Evolutionary conservation across 1,284 basidiomycete genomes (phyloP).

Genomic region (Cutaneotrichosporon dermatis): DNA sequence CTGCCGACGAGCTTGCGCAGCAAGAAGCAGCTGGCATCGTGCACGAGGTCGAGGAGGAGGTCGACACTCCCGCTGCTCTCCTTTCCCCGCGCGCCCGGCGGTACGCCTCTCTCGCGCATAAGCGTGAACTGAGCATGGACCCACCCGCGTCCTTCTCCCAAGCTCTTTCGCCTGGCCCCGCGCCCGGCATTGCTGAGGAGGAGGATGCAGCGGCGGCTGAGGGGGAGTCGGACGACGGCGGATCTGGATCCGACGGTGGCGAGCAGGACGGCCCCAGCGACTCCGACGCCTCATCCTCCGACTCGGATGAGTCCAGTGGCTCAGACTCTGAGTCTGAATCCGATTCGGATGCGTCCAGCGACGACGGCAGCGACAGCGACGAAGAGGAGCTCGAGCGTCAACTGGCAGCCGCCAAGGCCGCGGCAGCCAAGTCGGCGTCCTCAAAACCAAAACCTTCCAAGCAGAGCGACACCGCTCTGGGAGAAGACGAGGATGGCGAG

Average conservation of each 20-base stretch:
- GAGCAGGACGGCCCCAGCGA: not conserved
- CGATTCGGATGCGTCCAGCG: conserved; percentile 1
- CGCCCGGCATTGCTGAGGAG: not conserved
- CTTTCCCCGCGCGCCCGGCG: conserved; percentile 10
- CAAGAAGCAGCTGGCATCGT: conserved; percentile 30
- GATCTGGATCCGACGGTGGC: not conserved
- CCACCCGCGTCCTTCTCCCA: not conserved
- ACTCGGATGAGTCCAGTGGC: not conserved
- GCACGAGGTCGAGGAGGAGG: conserved; percentile 12
- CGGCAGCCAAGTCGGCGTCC: not conserved
- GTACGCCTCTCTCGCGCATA: conserved; percentile 10
- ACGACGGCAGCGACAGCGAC: conserved; percentile 18
- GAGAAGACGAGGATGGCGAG: conserved; percentile 42
- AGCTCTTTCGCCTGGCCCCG: not conserved
- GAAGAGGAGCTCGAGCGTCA: conserved; percentile 62
- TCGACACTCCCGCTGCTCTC: not conserved
- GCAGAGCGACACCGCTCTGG: conserved; percentile 12
- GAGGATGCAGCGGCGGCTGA: not conserved
- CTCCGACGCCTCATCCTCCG: not conserved
- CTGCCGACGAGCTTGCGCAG: conserved; percentile 32
- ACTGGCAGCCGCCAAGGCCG: conserved; percentile 51
- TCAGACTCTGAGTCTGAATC: conserved; percentile 11
- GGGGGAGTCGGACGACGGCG: not conserved
- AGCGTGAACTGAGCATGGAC: conserved; percentile 1
- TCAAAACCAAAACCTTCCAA: not conserved